A percentile compares a stretch with the other conserved stretches of the same genome.
Conservation (phyloP, 2,329 filamentous ascomycete species). For the Diaporthe sp. region DNA sequence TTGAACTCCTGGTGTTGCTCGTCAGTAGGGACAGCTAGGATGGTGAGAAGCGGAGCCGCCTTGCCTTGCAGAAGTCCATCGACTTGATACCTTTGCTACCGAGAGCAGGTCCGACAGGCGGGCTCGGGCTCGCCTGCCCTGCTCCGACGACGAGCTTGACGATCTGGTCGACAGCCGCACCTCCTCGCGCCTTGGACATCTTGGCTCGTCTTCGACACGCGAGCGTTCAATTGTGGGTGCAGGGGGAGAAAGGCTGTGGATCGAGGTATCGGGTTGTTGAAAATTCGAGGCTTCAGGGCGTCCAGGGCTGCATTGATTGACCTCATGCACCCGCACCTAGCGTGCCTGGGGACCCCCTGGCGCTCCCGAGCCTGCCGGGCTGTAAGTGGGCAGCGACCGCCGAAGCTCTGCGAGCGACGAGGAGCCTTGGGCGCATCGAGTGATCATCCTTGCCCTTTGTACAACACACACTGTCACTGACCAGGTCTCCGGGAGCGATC, state of each 20-base stretch:
- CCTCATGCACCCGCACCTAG: conserved; percentile 32
- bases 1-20: conserved; percentile 85
- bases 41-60: conserved; percentile 44
- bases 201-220: conserved; percentile 39
- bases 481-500: conserved; percentile 13
- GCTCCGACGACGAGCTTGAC: conserved; percentile 99
- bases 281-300: conserved; percentile 29
- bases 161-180: conserved; percentile 73
- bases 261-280: conserved; percentile 23
- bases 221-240: conserved; percentile 4
- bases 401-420: conserved; percentile 33
- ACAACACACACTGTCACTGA: conserved; percentile 22
- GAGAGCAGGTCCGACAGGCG: conserved; percentile 94
- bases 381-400: conserved; percentile 38
- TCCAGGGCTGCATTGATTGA: conserved; percentile 38
- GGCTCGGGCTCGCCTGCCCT: conserved; percentile 93
- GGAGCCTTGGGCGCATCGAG: conserved; percentile 38
- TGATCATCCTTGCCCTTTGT: conserved; percentile 33
- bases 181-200: conserved; percentile 68
- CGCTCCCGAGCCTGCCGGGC: conserved; percentile 35
- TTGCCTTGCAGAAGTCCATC: conserved; percentile 99
- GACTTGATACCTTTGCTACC: conserved; percentile 98
- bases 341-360: conserved; percentile 26
- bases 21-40: conserved; percentile 39
- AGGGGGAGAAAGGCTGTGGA: conserved; percentile 16